A percentile compares a stretch with the other conserved stretches of the same genome.
Evolutionary conservation across 306 rosid species (phyloP).

Genomic region (Abrus precatorius): DNA sequence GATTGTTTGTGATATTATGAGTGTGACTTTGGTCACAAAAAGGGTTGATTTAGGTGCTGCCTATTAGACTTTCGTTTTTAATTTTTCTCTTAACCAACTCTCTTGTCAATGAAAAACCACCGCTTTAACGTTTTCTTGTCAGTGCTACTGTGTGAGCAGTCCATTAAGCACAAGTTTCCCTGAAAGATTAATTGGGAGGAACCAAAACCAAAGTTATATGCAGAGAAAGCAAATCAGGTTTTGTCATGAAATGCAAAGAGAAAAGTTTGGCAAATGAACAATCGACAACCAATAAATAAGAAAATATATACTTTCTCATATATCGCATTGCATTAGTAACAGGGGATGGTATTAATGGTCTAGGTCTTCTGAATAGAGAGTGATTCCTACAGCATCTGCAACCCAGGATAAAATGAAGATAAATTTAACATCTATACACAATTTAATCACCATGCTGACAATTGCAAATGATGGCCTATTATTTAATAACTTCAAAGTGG

Average conservation of each 20-base stretch:
- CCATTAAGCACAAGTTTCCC: slow-evolving; percentile 76
- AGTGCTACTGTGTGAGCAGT: slow-evolving; percentile 73
- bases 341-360: background rate
- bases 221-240: slow-evolving; percentile 2
- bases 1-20: slow-evolving; percentile 3
- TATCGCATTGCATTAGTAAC: slow-evolving; percentile 32
- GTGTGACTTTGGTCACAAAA: slow-evolving; percentile 26
- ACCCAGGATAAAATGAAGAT: background rate
- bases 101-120: slow-evolving; percentile 95
- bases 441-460: background rate
- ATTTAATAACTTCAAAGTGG: background rate
- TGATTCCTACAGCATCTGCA: slow-evolving; percentile 33
- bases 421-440: background rate
- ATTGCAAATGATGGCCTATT: slow-evolving; percentile 7
- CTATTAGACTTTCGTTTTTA: background rate
- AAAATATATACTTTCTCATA: slow-evolving; percentile 43
- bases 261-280: background rate
- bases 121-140: slow-evolving; percentile 86
- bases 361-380: slow-evolving; percentile 21
- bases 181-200: slow-evolving; percentile 51
- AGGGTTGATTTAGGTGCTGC: slow-evolving; percentile 29
- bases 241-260: slow-evolving; percentile 1
- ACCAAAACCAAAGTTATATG: background rate
- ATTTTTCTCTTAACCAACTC: slow-evolving; percentile 68
- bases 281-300: background rate